These are phyloP conservation scores for Deakozyma indianensis DNA, from an alignment of 805 yeast species.

Conservation along the genomic window DNA sequence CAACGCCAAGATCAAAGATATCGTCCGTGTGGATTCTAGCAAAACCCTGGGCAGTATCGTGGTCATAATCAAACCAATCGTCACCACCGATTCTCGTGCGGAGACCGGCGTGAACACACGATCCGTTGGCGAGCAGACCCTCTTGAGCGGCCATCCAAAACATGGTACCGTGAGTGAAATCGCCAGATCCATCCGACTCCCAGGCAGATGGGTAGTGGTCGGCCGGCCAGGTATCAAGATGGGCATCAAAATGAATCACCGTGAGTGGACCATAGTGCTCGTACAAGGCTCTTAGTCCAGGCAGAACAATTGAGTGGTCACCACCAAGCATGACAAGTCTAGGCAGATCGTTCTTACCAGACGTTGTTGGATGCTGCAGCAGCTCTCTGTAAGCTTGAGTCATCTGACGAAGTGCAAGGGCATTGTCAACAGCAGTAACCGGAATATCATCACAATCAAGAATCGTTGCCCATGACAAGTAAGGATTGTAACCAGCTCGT, in stretches of 20 bases:
- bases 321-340: constrained; percentile 66
- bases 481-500: constrained; percentile 50
- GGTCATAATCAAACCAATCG: constrained; percentile 45
- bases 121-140: constrained; percentile 38
- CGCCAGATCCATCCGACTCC: constrained; percentile 49
- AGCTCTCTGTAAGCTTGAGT: constrained; percentile 44
- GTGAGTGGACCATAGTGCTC: constrained; percentile 52
- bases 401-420: constrained; percentile 49
- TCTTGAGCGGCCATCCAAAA: constrained; percentile 67
- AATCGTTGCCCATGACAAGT: constrained; percentile 35
- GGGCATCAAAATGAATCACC: constrained; percentile 75
- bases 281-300: constrained; percentile 52
- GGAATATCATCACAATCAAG: constrained; percentile 61
- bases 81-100: constrained; percentile 58
- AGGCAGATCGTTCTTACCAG: constrained; percentile 28
- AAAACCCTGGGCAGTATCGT: constrained; percentile 58
- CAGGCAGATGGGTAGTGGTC: constrained; percentile 62
- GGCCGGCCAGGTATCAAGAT: constrained; percentile 77
- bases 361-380: constrained; percentile 19
- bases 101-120: constrained; percentile 63
- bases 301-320: constrained; percentile 64
- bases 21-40: constrained; percentile 58
- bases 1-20: constrained; percentile 50
- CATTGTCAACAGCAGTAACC: constrained; percentile 53
- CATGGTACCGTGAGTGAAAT: constrained; percentile 76